A percentile compares a stretch with the other conserved stretches of the same genome.
phyloP scores from a whole-genome alignment of 345 rosid species.

The Populus tremula region DNA sequence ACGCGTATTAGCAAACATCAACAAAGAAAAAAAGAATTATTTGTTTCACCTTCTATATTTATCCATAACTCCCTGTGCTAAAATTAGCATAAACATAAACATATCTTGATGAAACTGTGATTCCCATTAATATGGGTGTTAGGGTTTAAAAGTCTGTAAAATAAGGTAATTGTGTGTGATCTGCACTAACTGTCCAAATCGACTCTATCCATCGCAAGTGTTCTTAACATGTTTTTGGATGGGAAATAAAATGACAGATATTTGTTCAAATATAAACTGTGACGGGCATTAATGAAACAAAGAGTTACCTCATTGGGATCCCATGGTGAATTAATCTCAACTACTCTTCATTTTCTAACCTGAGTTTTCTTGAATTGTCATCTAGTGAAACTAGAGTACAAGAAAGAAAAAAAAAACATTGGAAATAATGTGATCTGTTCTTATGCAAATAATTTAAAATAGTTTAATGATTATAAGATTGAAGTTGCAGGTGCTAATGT shows the following conservation, averaged over 20 bases:
- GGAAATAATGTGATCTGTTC: constrained; percentile 16
- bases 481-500: constrained; percentile 49
- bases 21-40: not conserved
- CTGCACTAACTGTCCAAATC: too few relatives aligned
- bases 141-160: too few relatives aligned
- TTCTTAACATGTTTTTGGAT: not conserved
- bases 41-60: too few relatives aligned
- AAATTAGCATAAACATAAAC: too few relatives aligned
- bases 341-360: not conserved
- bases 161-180: too few relatives aligned
- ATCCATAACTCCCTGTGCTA: too few relatives aligned
- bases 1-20: too few relatives aligned
- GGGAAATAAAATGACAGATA: not conserved
- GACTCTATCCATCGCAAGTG: too few relatives aligned
- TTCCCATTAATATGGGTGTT: not conserved
- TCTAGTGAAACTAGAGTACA: not conserved
- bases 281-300: constrained; percentile 2
- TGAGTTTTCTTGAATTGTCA: constrained; percentile 15
- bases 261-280: not conserved
- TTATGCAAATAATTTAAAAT: constrained; percentile 5
- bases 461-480: constrained; percentile 23
- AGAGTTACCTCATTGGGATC: constrained; percentile 6
- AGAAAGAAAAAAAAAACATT: not conserved
- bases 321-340: not conserved
- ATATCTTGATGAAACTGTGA: not conserved